Evolutionary conservation across 768 basidiomycete species (phyloP), one percentile per base, ranked within the genome.

Genomic region (Mycena metata): DNA sequence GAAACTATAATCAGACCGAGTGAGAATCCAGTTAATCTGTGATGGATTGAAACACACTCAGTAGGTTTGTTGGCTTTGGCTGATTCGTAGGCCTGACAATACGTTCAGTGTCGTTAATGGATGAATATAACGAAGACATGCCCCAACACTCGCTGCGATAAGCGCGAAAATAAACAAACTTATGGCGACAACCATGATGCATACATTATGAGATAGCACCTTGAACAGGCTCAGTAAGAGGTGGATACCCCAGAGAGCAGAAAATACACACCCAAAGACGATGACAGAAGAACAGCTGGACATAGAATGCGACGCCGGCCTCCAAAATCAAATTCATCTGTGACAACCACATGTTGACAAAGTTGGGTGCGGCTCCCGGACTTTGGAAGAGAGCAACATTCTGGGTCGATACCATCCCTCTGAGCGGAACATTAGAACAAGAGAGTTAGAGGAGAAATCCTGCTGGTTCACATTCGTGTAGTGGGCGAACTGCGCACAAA

Each of bases 241-340:
- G n/a, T n/a, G n/a, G n/a, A n/a, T n/a, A n/a, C n/a, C n/a, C n/a
- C n/a, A n/a, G n/a, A n/a, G n/a, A n/a, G n/a, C n/a, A n/a, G n/a
- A n/a, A n/a, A n/a, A n/a, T n/a, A n/a, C n/a, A n/a, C n/a, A n/a
- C n/a, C n/a, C n/a, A n/a, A n/a, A n/a, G n/a, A n/a, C n/a, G n/a
- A n/a, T n/a, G n/a, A n/a, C n/a, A n/a, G n/a, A n/a, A 56, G 10
- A 56, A 56, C 39, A 42, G 39, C 36, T 56, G 54, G 15, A 56
- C 54, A 19, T 56, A 56, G 23, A 56, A 56, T 7, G 21, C 36
- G 15, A 24, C 17, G 3, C 13, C 15, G 10, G 54, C 54, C n/a
- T 7, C 33, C 5, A 17, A 2, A 12, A 56, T 24, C 23, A 42
- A 2, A 23, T 7, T 56, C 12, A 6, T 4, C 8, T 52, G 11